These are phyloP conservation scores for Tricholomella constricta DNA, from an alignment of 768 basidiomycete genomes.

Conservation along the genomic window DNA sequence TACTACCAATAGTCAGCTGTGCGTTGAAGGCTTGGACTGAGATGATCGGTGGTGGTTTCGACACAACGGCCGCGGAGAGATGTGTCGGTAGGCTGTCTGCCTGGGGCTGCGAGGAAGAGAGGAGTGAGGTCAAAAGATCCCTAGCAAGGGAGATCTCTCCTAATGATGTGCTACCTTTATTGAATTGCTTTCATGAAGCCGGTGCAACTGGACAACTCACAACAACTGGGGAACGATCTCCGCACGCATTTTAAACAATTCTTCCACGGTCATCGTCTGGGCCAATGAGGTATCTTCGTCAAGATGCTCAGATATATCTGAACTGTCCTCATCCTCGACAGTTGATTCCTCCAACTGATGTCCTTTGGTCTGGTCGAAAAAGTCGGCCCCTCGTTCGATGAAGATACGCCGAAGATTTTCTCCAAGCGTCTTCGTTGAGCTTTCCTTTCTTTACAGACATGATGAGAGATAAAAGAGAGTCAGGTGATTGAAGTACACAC, in stretches of 20 bases:
- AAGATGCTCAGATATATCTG: conserved; percentile 25
- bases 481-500: conserved; percentile 43
- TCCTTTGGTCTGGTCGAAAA: conserved; percentile 52
- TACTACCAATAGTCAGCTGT: conserved; percentile 73
- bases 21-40: conserved; percentile 75
- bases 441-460: conserved; percentile 46
- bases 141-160: conserved; percentile 81
- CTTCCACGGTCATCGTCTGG: conserved; percentile 70
- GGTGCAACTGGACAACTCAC: conserved; percentile 46
- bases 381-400: conserved; percentile 70
- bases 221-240: conserved; percentile 72
- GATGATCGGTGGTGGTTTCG: conserved; percentile 63
- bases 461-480: conserved; percentile 13
- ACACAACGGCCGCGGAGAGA: conserved; percentile 64
- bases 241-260: conserved; percentile 70
- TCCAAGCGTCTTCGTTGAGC: conserved; percentile 59
- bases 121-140: conserved; percentile 64
- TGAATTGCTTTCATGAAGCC: conserved; percentile 6
- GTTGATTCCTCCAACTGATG: conserved; percentile 7
- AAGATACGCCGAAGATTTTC: conserved; percentile 71
- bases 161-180: conserved; percentile 56
- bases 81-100: conserved; percentile 22
- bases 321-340: conserved; percentile 19
- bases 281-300: conserved; percentile 29
- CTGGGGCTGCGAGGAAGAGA: conserved; percentile 37